Evolutionary conservation across 2,329 filamentous ascomycete species (phyloP), one percentile per base, ranked within the genome.

Genomic region (Ophiocordyceps camponoti-rufipedis): DNA sequence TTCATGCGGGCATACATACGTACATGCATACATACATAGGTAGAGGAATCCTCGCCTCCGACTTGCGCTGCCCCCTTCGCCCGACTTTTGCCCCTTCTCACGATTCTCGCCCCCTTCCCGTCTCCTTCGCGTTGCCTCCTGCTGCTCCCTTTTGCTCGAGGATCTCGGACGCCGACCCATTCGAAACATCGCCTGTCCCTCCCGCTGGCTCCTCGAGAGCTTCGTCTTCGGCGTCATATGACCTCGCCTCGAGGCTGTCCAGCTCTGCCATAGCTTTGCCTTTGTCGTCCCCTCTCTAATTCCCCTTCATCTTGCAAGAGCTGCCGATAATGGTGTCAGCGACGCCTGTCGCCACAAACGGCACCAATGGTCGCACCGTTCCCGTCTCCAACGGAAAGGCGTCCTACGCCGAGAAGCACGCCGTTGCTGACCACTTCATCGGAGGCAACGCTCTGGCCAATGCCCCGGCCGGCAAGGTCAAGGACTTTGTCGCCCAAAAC

Each of bases 391-490:
- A 79, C 55, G 73, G 74, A 65, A 70, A 70, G 53, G 63, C 73
- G 58, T 79, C 81, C 46, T 87, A 84, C 61, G 78, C 86, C 52
- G 80, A 86, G 55, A 86, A 83, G 68, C 78, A 85, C 70, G 80
- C 84, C 53, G 66, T 98, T 51, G 78, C 87, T 51, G 74, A 86
- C 65, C 91, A 98, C 71, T 98, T 96, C 68, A 94, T 96, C 63
- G 91, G 91, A 57, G 89, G 91, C 52, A 95, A 94, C 70, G 77
- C 80, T 60, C 68, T 98, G 51, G 79, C 78, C 52, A 82, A 82
- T 60, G 91, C 91, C 44, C 68, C 83, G 41, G 75, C 87, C 35
- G 82, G 88, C 62, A 82, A 80, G 58, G 85, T 98, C 50, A 96
- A 94, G 74, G 89, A 98, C 65, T 98, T 96, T 68, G 89, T 98